phyloP scores from a whole-genome alignment of 768 basidiomycete species.

The Plicaturopsis crispa region DNA sequence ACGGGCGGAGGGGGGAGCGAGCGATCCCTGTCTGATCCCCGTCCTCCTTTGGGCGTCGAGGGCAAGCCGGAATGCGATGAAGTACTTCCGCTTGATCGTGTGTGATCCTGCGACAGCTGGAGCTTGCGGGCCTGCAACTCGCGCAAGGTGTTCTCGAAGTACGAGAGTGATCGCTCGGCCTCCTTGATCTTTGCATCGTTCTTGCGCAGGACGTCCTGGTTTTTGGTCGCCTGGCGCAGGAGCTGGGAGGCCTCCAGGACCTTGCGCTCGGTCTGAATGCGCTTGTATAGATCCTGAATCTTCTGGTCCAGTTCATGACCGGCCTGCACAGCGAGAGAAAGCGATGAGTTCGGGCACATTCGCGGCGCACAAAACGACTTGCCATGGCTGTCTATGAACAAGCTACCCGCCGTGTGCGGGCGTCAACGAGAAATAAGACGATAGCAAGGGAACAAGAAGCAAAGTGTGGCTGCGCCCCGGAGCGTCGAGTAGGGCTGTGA shows the following conservation, averaged over 20 bases:
- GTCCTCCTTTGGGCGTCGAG: constrained; percentile 15
- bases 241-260: constrained; percentile 79
- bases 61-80: constrained; percentile 23
- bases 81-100: constrained; percentile 37
- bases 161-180: constrained; percentile 73
- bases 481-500: too few species aligned
- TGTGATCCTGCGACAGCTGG: constrained; percentile 51
- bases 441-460: too few species aligned
- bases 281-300: constrained; percentile 84
- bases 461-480: too few species aligned
- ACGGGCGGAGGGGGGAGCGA: constrained; percentile 41
- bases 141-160: constrained; percentile 81
- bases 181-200: constrained; percentile 85
- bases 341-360: too few species aligned
- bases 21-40: constrained; percentile 22
- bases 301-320: constrained; percentile 76
- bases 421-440: too few species aligned
- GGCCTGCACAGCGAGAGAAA: too few species aligned
- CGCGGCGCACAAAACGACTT: constrained; percentile 12
- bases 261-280: constrained; percentile 90
- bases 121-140: constrained; percentile 77
- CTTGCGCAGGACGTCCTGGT: constrained; percentile 76
- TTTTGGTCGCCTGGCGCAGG: constrained; percentile 74
- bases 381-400: constrained; percentile 21
- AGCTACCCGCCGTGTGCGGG: constrained; percentile 12